Percentiles rank a stretch among this genome's conserved stretches.
Conservation (phyloP, 345 rosid species). For the Aegle marmelos region DNA sequence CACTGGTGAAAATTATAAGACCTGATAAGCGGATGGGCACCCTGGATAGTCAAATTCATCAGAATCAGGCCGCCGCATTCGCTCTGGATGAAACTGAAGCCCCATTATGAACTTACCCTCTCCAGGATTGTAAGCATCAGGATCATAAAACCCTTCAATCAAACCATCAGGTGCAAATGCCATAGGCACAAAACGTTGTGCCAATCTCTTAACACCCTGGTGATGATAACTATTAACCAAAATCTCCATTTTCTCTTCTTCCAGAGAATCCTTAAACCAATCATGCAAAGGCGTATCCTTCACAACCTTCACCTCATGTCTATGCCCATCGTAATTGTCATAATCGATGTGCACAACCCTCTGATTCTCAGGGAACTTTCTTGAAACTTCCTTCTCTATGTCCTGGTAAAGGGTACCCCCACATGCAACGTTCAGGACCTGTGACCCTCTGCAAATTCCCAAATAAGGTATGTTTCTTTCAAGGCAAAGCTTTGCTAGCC, state of each 20-base stretch:
- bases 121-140: conserved; percentile 63
- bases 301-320: conserved; percentile 57
- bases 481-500: conserved; percentile 74
- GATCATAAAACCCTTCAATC: conserved; percentile 90
- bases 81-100: conserved; percentile 85
- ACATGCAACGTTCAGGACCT: conserved; percentile 78
- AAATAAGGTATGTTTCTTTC: conserved; percentile 78
- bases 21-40: conserved; percentile 80
- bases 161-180: conserved; percentile 81
- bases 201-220: conserved; percentile 79
- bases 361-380: conserved; percentile 22
- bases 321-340: conserved; percentile 69
- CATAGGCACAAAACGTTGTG: conserved; percentile 70
- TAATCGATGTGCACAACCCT: conserved; percentile 64
- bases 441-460: conserved; percentile 87
- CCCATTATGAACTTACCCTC: conserved; percentile 87
- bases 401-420: conserved; percentile 85
- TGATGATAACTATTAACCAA: conserved; percentile 86
- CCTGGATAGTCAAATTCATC: conserved; percentile 79
- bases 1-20: conserved; percentile 5
- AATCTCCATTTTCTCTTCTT: conserved; percentile 54
- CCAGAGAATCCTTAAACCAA: conserved; percentile 69
- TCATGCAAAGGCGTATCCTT: conserved; percentile 57
- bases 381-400: conserved; percentile 53
- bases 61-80: conserved; percentile 56